These are phyloP conservation scores for Xylaria castorea DNA, from an alignment of 495 filamentous ascomycete species.

Conservation along the genomic window DNA sequence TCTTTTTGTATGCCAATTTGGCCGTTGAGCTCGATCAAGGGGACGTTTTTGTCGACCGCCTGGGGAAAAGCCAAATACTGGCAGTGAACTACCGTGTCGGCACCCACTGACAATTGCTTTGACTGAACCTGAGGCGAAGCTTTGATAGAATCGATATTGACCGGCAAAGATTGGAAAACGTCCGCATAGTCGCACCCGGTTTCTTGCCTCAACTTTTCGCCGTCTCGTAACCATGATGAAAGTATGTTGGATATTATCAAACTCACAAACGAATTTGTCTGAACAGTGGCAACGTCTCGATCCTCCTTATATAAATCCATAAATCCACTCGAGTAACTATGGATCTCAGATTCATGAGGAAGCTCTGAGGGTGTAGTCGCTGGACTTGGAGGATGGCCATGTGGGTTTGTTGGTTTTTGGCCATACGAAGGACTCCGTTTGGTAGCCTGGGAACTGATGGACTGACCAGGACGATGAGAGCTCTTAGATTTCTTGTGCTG, in stretches of 20 bases:
- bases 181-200: conserved; percentile 52
- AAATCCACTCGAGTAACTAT: conserved; percentile 75
- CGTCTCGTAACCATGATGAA: conserved; percentile 74
- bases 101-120: conserved; percentile 53
- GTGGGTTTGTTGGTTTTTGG: conserved; percentile 45
- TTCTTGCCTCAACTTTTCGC: conserved; percentile 55
- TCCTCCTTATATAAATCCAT: conserved; percentile 71
- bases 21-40: conserved; percentile 87
- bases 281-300: conserved; percentile 58
- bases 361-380: conserved; percentile 63
- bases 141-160: conserved; percentile 46
- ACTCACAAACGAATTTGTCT: conserved; percentile 71
- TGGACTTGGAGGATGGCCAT: conserved; percentile 60
- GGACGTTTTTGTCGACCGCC: conserved; percentile 65
- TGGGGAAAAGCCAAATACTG: conserved; percentile 69
- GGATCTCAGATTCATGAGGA: conserved; percentile 59
- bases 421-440: conserved; percentile 62
- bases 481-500: conserved; percentile 75
- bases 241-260: conserved; percentile 71
- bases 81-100: conserved; percentile 63
- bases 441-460: conserved; percentile 64
- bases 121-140: conserved; percentile 46
- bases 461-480: conserved; percentile 73
- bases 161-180: conserved; percentile 56
- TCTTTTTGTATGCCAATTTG: conserved; percentile 79